Percentiles rank a stretch among this genome's conserved stretches.
Conservation (phyloP, 1,139 yeast genomes). For the Blastobotrys serpentis region DNA sequence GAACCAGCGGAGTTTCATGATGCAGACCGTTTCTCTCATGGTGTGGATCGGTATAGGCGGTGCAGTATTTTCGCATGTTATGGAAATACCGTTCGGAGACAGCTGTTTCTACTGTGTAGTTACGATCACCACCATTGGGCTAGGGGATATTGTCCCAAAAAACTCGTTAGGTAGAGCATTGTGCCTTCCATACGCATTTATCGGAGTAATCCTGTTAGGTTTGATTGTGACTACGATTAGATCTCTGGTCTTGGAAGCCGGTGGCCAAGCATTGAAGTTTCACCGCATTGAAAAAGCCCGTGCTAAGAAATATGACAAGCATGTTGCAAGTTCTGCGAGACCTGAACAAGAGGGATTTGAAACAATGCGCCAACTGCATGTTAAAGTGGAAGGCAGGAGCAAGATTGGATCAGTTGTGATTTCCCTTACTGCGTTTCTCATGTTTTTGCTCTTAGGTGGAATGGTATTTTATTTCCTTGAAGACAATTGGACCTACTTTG, state of each 20-base stretch:
- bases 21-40: constrained; percentile 62
- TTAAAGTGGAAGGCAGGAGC: constrained; percentile 39
- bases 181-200: constrained; percentile 58
- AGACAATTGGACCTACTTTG: constrained; percentile 70
- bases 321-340: constrained; percentile 8
- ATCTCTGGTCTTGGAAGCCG: constrained; percentile 57
- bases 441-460: constrained; percentile 74
- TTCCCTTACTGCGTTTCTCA: constrained; percentile 49
- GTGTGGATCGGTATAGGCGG: constrained; percentile 73
- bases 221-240: constrained; percentile 68
- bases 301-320: constrained; percentile 16
- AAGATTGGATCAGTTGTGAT: constrained; percentile 40
- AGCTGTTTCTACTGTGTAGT: constrained; percentile 70
- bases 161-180: constrained; percentile 55
- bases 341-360: constrained; percentile 45
- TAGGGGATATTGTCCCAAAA: constrained; percentile 67
- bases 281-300: constrained; percentile 28
- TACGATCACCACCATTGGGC: constrained; percentile 72
- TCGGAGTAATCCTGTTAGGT: constrained; percentile 72
- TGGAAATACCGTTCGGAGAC: constrained; percentile 53
- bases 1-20: constrained; percentile 69
- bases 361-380: constrained; percentile 52
- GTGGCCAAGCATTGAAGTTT: constrained; percentile 50
- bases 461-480: constrained; percentile 50
- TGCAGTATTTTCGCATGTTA: constrained; percentile 48